These are phyloP conservation scores for Chenopodium album DNA, from an alignment of 148 eudicot species.

Conservation along the genomic window DNA sequence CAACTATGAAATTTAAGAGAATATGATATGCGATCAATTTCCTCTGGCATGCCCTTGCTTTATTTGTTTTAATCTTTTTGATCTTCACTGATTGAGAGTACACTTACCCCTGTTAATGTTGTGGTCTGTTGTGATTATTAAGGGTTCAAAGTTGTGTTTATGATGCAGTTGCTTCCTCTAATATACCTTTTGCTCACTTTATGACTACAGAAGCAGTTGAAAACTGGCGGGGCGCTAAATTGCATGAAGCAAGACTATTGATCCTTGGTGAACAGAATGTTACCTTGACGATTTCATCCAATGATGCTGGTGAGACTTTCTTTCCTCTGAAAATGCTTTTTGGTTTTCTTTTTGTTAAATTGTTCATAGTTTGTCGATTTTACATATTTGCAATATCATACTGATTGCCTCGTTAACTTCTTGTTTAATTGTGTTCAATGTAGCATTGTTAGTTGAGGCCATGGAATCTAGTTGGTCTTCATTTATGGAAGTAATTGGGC, in stretches of 20 bases:
- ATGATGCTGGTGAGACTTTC: slow-evolving; percentile 61
- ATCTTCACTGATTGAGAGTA: background rate
- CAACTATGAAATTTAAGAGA: background rate
- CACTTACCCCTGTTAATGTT: background rate
- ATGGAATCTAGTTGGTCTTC: slow-evolving; percentile 63
- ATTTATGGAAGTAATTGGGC: slow-evolving; percentile 68
- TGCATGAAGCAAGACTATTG: slow-evolving; percentile 49
- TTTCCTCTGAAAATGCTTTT: slow-evolving; percentile 3
- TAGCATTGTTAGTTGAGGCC: slow-evolving; percentile 54
- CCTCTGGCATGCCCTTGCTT: background rate
- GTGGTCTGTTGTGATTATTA: background rate
- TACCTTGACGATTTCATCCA: slow-evolving; percentile 39
- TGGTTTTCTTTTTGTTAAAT: background rate
- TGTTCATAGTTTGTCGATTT: background rate
- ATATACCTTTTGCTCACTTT: background rate
- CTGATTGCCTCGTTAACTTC: background rate
- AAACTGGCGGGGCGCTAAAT: slow-evolving; percentile 62
- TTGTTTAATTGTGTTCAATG: slow-evolving; percentile 14
- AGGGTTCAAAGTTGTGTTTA: background rate
- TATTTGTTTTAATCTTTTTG: background rate
- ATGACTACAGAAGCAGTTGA: slow-evolving; percentile 65
- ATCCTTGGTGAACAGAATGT: slow-evolving; percentile 36
- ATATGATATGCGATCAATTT: background rate
- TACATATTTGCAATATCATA: background rate
- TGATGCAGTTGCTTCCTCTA: slow-evolving; percentile 13